Conservation (phyloP, 2,329 filamentous ascomycete species). For the Orbilia javanica region DNA sequence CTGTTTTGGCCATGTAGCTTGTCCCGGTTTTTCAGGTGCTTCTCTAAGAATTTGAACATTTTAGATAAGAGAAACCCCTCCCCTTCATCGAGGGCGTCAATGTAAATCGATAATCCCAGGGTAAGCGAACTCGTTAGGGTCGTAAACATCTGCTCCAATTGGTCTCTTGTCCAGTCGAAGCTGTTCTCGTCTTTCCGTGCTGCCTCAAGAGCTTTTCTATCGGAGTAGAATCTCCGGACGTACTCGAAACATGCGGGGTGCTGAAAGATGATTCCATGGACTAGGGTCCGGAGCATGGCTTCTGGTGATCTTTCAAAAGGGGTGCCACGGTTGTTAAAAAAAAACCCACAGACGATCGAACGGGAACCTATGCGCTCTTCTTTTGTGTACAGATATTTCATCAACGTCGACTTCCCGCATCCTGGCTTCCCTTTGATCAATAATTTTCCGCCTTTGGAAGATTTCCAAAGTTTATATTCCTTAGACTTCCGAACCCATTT, state of each 20-base stretch:
- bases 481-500: neutral
- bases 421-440: slow-evolving; percentile 55
- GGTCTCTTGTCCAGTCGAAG: neutral
- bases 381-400: slow-evolving; percentile 2
- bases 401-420: slow-evolving; percentile 56
- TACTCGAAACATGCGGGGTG: neutral
- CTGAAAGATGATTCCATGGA: slow-evolving; percentile 39
- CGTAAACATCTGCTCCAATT: neutral
- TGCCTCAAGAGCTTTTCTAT: neutral
- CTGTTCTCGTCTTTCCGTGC: neutral
- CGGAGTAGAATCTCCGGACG: neutral
- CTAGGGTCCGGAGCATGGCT: slow-evolving; percentile 56
- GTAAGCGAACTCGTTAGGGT: neutral
- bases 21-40: neutral
- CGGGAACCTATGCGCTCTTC: neutral
- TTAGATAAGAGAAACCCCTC: neutral
- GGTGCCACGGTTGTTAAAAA: slow-evolving; percentile 47
- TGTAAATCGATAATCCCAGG: neutral
- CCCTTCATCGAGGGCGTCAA: slow-evolving; percentile 1
- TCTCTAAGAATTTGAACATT: slow-evolving; percentile 3
- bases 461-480: neutral
- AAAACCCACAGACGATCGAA: slow-evolving; percentile 44
- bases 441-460: neutral
- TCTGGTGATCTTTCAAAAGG: slow-evolving; percentile 32
- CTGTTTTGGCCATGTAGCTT: neutral